Conservation (phyloP, 495 filamentous ascomycete genomes). For the Lepraria neglecta region DNA sequence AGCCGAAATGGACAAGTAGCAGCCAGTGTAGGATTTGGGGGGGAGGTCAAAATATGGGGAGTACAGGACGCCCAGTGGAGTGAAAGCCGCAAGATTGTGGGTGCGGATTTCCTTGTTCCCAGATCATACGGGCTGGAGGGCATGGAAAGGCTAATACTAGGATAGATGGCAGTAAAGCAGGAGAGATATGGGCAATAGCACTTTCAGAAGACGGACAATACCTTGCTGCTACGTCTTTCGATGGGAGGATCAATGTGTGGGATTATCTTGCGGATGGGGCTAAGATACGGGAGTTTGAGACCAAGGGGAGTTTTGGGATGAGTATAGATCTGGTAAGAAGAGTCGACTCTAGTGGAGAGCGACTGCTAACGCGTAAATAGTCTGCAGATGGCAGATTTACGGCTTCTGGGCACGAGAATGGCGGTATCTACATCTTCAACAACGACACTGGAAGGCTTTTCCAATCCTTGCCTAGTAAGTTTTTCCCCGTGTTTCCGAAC, state of each 20-base stretch:
- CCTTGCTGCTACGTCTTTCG: conserved; percentile 72
- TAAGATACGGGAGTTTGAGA: conserved; percentile 72
- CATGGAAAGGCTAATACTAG: conserved; percentile 25
- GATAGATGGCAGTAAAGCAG: conserved; percentile 45
- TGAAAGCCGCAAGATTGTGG: conserved; percentile 44
- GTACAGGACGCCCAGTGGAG: conserved; percentile 49
- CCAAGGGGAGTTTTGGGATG: conserved; percentile 83
- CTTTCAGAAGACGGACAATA: conserved; percentile 75
- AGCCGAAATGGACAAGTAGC: conserved; percentile 62
- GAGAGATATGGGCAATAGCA: conserved; percentile 79
- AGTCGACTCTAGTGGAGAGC: conserved; percentile 14
- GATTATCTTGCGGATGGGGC: conserved; percentile 50
- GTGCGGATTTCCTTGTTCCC: conserved; percentile 31
- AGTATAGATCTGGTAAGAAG: conserved; percentile 68
- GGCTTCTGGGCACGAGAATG: conserved; percentile 88
- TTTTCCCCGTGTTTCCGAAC: background rate
- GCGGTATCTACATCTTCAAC: conserved; percentile 89
- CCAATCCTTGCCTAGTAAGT: conserved; percentile 73
- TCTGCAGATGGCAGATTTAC: conserved; percentile 74
- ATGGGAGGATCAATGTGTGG: conserved; percentile 87
- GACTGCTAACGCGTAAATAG: conserved; percentile 32
- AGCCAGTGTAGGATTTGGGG: conserved; percentile 79
- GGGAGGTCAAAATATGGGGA: conserved; percentile 75
- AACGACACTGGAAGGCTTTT: conserved; percentile 79
- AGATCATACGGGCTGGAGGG: background rate